A percentile compares a stretch with the other conserved stretches of the same genome.
Evolutionary conservation across 2,329 filamentous ascomycete species (phyloP).

Genomic region (Purpureocillium lavendulum): DNA sequence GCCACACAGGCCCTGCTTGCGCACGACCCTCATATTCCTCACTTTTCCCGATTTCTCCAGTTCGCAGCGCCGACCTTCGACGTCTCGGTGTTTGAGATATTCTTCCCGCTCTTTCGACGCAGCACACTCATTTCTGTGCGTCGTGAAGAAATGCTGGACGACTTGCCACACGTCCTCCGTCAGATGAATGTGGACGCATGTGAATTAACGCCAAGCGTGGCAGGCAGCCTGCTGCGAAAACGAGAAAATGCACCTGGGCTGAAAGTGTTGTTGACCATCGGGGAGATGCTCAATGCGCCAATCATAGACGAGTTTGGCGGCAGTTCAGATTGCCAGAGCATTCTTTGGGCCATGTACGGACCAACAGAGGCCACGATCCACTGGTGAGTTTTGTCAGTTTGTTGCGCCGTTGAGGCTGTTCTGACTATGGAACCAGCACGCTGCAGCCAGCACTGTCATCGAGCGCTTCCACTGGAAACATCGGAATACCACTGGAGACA

Average conservation of each 20-base stretch:
- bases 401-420: not conserved
- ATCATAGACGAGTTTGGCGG: slow-evolving; percentile 76
- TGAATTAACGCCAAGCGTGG: slow-evolving; percentile 84
- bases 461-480: slow-evolving; percentile 53
- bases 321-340: slow-evolving; percentile 39
- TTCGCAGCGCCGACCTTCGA: slow-evolving; percentile 92
- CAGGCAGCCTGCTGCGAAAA: slow-evolving; percentile 64
- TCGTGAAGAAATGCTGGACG: slow-evolving; percentile 61
- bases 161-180: slow-evolving; percentile 61
- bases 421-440: slow-evolving; percentile 40
- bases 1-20: slow-evolving; percentile 76
- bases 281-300: slow-evolving; percentile 78
- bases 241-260: slow-evolving; percentile 59
- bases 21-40: slow-evolving; percentile 69
- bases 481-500: slow-evolving; percentile 71
- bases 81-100: slow-evolving; percentile 91
- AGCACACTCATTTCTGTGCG: slow-evolving; percentile 65
- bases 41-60: slow-evolving; percentile 74
- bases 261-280: slow-evolving; percentile 72
- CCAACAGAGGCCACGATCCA: slow-evolving; percentile 90
- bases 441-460: slow-evolving; percentile 55
- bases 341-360: slow-evolving; percentile 90
- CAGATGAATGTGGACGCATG: slow-evolving; percentile 67
- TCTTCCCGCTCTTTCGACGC: slow-evolving; percentile 73
- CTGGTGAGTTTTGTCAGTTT: slow-evolving; percentile 38